Base-by-base conservation (phyloP, 306 rosid species). In the Mucuna pruriens region DNA sequence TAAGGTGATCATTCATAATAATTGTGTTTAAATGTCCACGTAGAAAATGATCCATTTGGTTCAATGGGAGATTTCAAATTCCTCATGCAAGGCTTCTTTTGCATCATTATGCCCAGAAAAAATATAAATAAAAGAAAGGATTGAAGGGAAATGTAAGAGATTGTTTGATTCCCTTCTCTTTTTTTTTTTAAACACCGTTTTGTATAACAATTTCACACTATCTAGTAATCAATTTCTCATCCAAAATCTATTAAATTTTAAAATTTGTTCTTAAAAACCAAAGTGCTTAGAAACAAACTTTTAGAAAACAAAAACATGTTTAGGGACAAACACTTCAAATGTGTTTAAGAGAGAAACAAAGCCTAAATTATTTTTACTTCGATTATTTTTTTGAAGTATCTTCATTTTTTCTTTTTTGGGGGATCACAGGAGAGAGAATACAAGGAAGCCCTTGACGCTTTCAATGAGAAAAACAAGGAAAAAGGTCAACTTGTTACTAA, bases 381-480 rank as follows among this genome's bases (percentile, higher is more conserved):
- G 7, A 57, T 23, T 40, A 22, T 17, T 49, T 40, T 17, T n/a
- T 5, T 9, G 19, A 58, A 58, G 8, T 58, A 33, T 71, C 23
- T 46, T 73, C 15, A 17, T 36, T 17, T 48, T 15, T 38, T 48
- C 23, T 17, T 68, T 62, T 17, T 42, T 29, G 19, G 44, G 29
- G 68, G 22, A 20, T 61, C 9, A 58, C 87, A 95, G 99, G 99
- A 95, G 75, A 91, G 85, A 84, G 99, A 95, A 76, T 95, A 91
- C 92, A 93, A 90, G 76, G 99, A 93, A 51, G 96, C 97, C 16
- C 97, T 95, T n/a, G 99, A 93, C 2, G 97, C 97, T 65, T 95
- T 91, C 83, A 95, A 95, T 67, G 98, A 92, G 46, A 95, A 93
- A 92, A 95, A 92, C 91, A 92, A 83, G 87, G 99, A 93, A 80